Evolutionary conservation across 2,329 filamentous ascomycete genomes (phyloP), one percentile per base, ranked within the genome.

Genomic region (Cadophora gregata): DNA sequence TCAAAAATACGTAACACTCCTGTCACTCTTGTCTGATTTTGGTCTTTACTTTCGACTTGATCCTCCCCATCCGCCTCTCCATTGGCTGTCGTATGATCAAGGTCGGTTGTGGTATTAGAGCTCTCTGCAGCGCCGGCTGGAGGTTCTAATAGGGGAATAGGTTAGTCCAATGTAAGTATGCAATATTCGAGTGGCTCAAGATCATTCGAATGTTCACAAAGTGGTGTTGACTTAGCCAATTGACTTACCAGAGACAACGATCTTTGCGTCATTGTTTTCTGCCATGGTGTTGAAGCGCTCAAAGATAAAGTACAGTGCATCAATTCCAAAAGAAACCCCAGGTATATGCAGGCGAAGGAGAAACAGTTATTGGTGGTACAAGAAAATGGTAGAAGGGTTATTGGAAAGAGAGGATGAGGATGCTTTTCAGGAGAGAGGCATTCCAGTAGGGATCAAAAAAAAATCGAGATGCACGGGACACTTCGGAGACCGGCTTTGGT

Each of bases 211-310:
- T 10, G 1, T 60, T 24, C 16, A 7, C 3, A 19, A 1, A 19
- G 16, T 21, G 50, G 48, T 21, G 16, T 42, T 29, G 24, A 10
- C 10, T 9, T 25, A 48, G 14, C 59, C 25, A 31, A 65, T 27
- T 29, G 16, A 73, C 74, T 59, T 74, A 75, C 75, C 74, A 67
- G 73, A 65, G 56, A 73, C 63, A 62, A 62, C 62, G 62, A 64
- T 69, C 64, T 72, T 71, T 66, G 69, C 71, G 67, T 76, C 72
- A 73, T 75, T 74, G 60, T 66, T 69, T 70, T 74, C 71, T 68
- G 73, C 71, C 75, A 77, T 77, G 58, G 64, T 73, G 62, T 65
- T 64, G 70, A 56, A 63, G 47, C 66, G 60, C 51, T 64, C 60
- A 68, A 62, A 56, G 68, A 67, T 38, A 58, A 62, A 64, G 59